Evolutionary conservation across 2,329 filamentous ascomycete species (phyloP), one percentile per base, ranked within the genome.

Genomic region (Sclerotinia subarctica): DNA sequence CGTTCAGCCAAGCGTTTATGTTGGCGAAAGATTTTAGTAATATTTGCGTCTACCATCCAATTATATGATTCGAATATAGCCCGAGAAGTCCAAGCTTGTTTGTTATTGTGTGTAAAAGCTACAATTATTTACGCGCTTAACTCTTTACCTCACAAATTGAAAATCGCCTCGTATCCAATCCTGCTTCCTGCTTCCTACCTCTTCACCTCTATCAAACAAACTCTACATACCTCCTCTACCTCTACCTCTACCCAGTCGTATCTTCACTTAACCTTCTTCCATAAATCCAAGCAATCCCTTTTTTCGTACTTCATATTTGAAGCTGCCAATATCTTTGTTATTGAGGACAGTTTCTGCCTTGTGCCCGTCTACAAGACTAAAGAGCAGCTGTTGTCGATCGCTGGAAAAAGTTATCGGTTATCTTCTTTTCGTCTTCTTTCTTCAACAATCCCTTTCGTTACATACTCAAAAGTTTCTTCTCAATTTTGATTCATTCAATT

Each of bases 401-500:
- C 46, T 47, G 32, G 35, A 57, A 57, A 68, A 67, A 63, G 26
- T 26, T 21, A 26, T 51, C 29, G 59, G 53, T 47, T 47, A 44
- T 51, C 54, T 52, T 67, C 13, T 49, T 29, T 29, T 51, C 51
- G 44, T 60, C 24, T 69, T 60, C n/a, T 46, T 62, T 64, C 65
- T 59, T 53, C 47, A 62, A 69, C 63, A 67, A 52, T 52, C 47
- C 66, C 58, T 62, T 64, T 68, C 52, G n/a, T 59, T 59, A 51
- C 64, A 58, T 57, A 24, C 63, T n/a, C 63, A 66, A 64, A 64
- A 63, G 21, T 58, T 47, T 49, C n/a, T 58, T 51, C 53, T 65
- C 66, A 51, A 70, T 74, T 73, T 76, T 73, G 73, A 73, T 68
- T 69, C 53, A 66, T 68, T 53, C 65, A 35, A 73, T 73, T 71